Evolutionary conservation across 2,329 filamentous ascomycete genomes (phyloP), one percentile per base, ranked within the genome.

Genomic region (Penicillium sp.): DNA sequence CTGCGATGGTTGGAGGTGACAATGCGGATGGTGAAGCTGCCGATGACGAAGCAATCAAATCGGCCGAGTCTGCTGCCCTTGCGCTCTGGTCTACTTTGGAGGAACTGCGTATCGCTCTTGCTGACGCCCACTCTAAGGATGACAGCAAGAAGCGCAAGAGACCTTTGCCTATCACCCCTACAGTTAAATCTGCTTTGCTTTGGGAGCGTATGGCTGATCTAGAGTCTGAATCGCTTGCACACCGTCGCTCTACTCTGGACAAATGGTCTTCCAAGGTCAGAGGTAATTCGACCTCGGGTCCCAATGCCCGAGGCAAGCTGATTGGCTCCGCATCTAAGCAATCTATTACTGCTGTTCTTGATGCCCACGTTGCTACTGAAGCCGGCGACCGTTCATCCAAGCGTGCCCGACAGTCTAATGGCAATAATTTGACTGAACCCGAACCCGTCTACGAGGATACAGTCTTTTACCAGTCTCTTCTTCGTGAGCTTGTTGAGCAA

Each of bases 401-500:
- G 49, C 71, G 71, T 43, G 60, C 66, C 6, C 71, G 72, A 9
- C 63, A 55, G 15, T 41, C 40, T n/a, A 56, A 54, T 35, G 49
- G 51, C n/a, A 51, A 37, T 12, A 45, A 41, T 15, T 45, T 58
- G n/a, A 42, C 55, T 37, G 58, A 60, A 6, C 25, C 41, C 12
- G 63, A 85, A 87, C 66, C 71, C 73, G 86, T 96, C 63, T 99
- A 94, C 77, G 93, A 97, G 70, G 94, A 99, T 66, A 90, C 90
- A 11, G 87, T 95, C 70, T 97, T 97, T 73, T 99, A 99, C 76
- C 91, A 96, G 71, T 79, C 94, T 14, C 83, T 99, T 2, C 84
- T 99, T 26, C 95, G 96, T 72, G 91, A 96, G 68, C 85, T 99
- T 1, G 89, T 99, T 9, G 91, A 96, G 69, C 90, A 95, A 71